A percentile compares a stretch with the other conserved stretches of the same genome.
Conservation (phyloP, 495 filamentous ascomycete genomes). For the Neurospora pannonica region DNA sequence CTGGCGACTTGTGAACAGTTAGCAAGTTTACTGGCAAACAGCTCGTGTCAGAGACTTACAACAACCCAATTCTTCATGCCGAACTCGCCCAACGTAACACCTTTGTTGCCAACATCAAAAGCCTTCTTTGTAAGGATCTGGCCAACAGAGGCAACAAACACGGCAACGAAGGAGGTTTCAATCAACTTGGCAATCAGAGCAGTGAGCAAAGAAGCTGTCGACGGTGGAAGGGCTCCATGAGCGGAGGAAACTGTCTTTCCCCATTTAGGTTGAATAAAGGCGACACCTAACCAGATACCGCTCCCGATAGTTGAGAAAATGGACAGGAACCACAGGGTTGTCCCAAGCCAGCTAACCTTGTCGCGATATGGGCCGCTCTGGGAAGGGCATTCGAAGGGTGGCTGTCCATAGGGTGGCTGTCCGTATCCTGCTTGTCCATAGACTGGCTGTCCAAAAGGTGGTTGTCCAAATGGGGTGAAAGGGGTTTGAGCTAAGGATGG, state of each 20-base stretch:
- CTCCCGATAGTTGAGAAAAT: conserved; percentile 60
- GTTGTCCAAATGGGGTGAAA: neutral
- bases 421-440: neutral
- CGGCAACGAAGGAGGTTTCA: conserved; percentile 67
- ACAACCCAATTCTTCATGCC: conserved; percentile 49
- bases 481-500: neutral
- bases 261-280: conserved; percentile 50
- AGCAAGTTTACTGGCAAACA: neutral
- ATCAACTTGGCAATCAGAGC: conserved; percentile 62
- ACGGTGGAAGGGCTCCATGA: conserved; percentile 33
- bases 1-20: conserved; percentile 25
- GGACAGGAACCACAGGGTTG: conserved; percentile 49
- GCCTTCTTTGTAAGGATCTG: conserved; percentile 61
- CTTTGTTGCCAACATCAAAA: conserved; percentile 41
- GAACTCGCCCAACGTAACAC: conserved; percentile 65
- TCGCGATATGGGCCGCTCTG: neutral
- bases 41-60: conserved; percentile 12
- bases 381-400: neutral
- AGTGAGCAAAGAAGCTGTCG: conserved; percentile 52
- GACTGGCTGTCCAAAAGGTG: neutral
- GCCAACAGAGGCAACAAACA: conserved; percentile 64
- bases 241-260: conserved; percentile 41
- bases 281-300: conserved; percentile 51
- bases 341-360: conserved; percentile 47
- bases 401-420: neutral